A percentile compares a stretch with the other conserved stretches of the same genome.
Conservation (phyloP, 257 asterid species). For the Avicennia marina region DNA sequence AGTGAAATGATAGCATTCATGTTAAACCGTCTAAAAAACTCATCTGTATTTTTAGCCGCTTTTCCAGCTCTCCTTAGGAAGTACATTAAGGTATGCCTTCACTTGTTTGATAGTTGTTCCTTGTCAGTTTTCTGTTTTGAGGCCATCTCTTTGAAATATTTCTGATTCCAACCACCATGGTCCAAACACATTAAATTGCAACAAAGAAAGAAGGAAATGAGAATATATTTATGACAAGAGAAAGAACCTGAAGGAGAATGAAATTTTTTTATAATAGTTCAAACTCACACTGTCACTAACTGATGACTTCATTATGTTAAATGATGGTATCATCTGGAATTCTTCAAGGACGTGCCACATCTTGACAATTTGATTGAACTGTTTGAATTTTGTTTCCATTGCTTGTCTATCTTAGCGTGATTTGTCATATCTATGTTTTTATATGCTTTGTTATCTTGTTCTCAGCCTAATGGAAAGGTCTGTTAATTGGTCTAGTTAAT, state of each 20-base stretch:
- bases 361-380: background rate
- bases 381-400: background rate
- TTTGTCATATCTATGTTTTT: background rate
- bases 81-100: conserved; percentile 64
- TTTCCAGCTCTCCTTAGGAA: conserved; percentile 86
- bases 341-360: background rate
- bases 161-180: background rate
- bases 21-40: conserved; percentile 58
- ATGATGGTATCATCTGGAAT: too few species aligned
- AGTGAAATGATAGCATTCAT: conserved; percentile 81
- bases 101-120: background rate
- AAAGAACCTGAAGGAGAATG: background rate
- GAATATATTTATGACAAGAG: background rate
- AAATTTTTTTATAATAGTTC: background rate
- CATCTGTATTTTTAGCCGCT: conserved; percentile 72
- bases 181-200: background rate
- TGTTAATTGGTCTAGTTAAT: background rate
- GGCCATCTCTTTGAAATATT: background rate
- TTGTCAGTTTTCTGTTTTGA: background rate
- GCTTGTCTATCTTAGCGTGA: too few species aligned
- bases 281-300: background rate
- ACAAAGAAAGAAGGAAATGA: background rate
- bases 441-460: background rate
- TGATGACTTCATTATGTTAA: background rate
- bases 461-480: background rate